These are phyloP conservation scores for Hevea brasiliensis DNA, from an alignment of 345 rosid genomes.

Conservation along the genomic window DNA sequence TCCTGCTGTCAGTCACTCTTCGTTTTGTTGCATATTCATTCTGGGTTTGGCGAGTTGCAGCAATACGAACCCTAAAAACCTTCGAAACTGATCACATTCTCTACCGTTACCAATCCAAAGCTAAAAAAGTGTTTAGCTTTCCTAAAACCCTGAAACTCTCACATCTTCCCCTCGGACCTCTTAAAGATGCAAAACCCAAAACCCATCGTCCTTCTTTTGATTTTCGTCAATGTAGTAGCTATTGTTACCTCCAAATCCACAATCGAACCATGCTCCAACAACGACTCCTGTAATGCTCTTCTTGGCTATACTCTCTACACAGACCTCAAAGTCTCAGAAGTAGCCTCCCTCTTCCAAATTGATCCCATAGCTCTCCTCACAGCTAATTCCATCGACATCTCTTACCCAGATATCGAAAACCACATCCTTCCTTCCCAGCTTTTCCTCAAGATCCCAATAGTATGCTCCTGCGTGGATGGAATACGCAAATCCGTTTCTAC, in stretches of 20 bases:
- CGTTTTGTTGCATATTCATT: background rate
- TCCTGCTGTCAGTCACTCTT: background rate
- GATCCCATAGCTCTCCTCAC: slow-evolving; percentile 79
- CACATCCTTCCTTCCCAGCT: slow-evolving; percentile 82
- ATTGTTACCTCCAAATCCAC: slow-evolving; percentile 66
- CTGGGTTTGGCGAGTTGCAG: background rate
- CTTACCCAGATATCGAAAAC: slow-evolving; percentile 92
- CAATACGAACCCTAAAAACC: slow-evolving; percentile 15
- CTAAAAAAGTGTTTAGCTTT: background rate
- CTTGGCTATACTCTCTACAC: slow-evolving; percentile 93
- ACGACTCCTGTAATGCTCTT: slow-evolving; percentile 71
- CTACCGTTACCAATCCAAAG: background rate
- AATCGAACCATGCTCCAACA: slow-evolving; percentile 88
- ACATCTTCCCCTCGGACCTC: background rate
- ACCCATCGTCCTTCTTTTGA: slow-evolving; percentile 22
- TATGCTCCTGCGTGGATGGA: slow-evolving; percentile 88
- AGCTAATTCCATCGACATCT: slow-evolving; percentile 81
- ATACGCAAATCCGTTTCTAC: slow-evolving; percentile 78
- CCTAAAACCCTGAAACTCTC: slow-evolving; percentile 8
- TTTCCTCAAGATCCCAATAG: slow-evolving; percentile 75
- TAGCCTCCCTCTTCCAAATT: slow-evolving; percentile 86
- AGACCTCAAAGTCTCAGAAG: slow-evolving; percentile 86
- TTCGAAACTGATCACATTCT: background rate
- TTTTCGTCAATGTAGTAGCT: slow-evolving; percentile 40
- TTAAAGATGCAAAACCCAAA: slow-evolving; percentile 39